Evolutionary conservation across 1,284 basidiomycete species (phyloP).

Genomic region (Puccinia coronata): DNA sequence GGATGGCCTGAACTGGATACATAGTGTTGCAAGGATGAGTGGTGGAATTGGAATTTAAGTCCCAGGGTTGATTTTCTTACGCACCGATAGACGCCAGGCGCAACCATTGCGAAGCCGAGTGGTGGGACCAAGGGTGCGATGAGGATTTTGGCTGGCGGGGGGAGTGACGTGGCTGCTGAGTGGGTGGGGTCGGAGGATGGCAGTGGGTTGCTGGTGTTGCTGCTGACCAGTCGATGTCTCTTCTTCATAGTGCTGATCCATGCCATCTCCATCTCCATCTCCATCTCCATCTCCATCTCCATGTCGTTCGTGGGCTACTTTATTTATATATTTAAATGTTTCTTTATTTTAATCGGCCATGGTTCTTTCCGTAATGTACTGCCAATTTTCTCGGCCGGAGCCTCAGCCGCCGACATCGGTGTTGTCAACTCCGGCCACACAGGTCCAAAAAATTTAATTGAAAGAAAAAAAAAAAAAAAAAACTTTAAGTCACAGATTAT

Average conservation of each 20-base stretch:
- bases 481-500: too few species aligned
- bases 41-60: not conserved
- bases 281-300: too few species aligned
- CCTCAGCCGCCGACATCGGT: too few species aligned
- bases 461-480: too few species aligned
- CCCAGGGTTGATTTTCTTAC: not conserved
- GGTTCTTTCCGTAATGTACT: too few species aligned
- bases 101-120: conserved; percentile 40
- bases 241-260: conserved; percentile 27
- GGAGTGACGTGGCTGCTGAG: not conserved
- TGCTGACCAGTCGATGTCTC: not conserved
- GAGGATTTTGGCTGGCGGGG: not conserved
- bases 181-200: not conserved
- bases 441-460: too few species aligned
- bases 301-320: too few species aligned
- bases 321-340: too few species aligned
- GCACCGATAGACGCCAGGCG: conserved; percentile 43
- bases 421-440: too few species aligned
- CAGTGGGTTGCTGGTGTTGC: not conserved
- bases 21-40: not conserved
- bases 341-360: too few species aligned
- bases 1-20: conserved; percentile 44
- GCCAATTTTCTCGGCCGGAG: too few species aligned
- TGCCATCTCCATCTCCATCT: not conserved
- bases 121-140: conserved; percentile 40